A percentile compares a stretch with the other conserved stretches of the same genome.
Evolutionary conservation across 2,329 filamentous ascomycete species (phyloP).

Genomic region (Lecanicillium sp.): DNA sequence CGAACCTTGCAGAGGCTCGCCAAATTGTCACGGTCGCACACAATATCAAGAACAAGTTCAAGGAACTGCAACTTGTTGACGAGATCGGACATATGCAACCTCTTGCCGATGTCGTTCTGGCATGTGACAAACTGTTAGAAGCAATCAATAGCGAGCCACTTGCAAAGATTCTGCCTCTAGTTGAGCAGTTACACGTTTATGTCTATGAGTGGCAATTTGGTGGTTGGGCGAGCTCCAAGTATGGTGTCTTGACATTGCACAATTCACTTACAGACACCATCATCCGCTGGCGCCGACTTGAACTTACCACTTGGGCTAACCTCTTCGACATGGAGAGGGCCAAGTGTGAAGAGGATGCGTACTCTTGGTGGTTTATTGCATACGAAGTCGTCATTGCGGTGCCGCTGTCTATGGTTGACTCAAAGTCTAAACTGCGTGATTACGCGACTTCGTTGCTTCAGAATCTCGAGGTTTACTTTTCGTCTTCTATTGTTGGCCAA

Average conservation of each 20-base stretch:
- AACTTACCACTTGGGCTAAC: slow-evolving; percentile 85
- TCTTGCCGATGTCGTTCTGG: slow-evolving; percentile 66
- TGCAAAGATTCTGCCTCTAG: slow-evolving; percentile 73
- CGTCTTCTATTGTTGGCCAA: slow-evolving; percentile 72
- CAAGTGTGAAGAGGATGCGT: slow-evolving; percentile 69
- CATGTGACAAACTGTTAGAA: slow-evolving; percentile 66
- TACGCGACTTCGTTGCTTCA: slow-evolving; percentile 65
- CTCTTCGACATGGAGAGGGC: slow-evolving; percentile 77
- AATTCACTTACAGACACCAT: slow-evolving; percentile 73
- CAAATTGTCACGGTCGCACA: slow-evolving; percentile 63
- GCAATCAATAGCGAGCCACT: slow-evolving; percentile 76
- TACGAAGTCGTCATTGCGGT: slow-evolving; percentile 82
- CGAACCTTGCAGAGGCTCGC: slow-evolving; percentile 68
- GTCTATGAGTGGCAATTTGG: slow-evolving; percentile 90
- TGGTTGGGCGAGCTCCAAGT: slow-evolving; percentile 74
- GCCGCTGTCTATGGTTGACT: slow-evolving; percentile 56
- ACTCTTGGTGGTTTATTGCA: slow-evolving; percentile 92
- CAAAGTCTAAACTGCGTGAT: slow-evolving; percentile 46
- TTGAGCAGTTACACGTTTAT: slow-evolving; percentile 78
- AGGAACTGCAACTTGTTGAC: slow-evolving; percentile 56
- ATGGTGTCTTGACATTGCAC: slow-evolving; percentile 61
- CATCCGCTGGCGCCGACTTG: slow-evolving; percentile 82
- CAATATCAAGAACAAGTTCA: slow-evolving; percentile 64
- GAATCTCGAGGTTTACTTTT: slow-evolving; percentile 72
- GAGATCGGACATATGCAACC: slow-evolving; percentile 66